Percentiles rank a stretch among this genome's conserved stretches.
These are phyloP conservation scores for Dipodascus albidus DNA, from an alignment of 805 yeast genomes.

Conservation along the genomic window DNA sequence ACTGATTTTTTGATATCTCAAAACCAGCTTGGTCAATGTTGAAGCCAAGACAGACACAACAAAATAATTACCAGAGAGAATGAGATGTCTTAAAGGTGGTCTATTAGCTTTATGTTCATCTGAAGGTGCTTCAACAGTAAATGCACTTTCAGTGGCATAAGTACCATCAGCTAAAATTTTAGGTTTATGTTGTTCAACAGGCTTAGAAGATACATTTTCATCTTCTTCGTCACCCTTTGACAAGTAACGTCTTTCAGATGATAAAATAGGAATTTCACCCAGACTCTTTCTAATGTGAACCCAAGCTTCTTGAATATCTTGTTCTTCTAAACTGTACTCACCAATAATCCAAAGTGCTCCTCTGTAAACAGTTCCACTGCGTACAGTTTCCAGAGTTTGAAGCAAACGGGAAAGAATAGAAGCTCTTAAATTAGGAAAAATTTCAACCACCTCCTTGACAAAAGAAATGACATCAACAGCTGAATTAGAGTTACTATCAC, in stretches of 20 bases:
- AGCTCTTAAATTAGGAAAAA: slow-evolving; percentile 68
- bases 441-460: slow-evolving; percentile 88
- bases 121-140: slow-evolving; percentile 27
- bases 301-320: slow-evolving; percentile 77
- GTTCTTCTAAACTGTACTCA: slow-evolving; percentile 68
- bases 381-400: slow-evolving; percentile 48
- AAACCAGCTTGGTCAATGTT: slow-evolving; percentile 76
- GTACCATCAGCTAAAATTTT: slow-evolving; percentile 97
- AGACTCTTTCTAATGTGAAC: slow-evolving; percentile 66
- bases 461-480: slow-evolving; percentile 87
- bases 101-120: slow-evolving; percentile 26
- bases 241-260: slow-evolving; percentile 47
- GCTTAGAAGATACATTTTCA: slow-evolving; percentile 23
- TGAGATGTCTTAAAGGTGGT: slow-evolving; percentile 71
- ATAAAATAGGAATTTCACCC: slow-evolving; percentile 85
- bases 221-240: slow-evolving; percentile 29
- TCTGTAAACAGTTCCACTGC: slow-evolving; percentile 83
- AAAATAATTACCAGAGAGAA: slow-evolving; percentile 82
- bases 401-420: slow-evolving; percentile 55
- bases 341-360: slow-evolving; percentile 95
- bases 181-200: slow-evolving; percentile 34
- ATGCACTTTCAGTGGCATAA: slow-evolving; percentile 87
- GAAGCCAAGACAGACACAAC: slow-evolving; percentile 80
- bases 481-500: slow-evolving; percentile 72
- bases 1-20: slow-evolving; percentile 55